phyloP scores from a whole-genome alignment of 2,329 filamentous ascomycete species.

The Lachnellula hyalina region DNA sequence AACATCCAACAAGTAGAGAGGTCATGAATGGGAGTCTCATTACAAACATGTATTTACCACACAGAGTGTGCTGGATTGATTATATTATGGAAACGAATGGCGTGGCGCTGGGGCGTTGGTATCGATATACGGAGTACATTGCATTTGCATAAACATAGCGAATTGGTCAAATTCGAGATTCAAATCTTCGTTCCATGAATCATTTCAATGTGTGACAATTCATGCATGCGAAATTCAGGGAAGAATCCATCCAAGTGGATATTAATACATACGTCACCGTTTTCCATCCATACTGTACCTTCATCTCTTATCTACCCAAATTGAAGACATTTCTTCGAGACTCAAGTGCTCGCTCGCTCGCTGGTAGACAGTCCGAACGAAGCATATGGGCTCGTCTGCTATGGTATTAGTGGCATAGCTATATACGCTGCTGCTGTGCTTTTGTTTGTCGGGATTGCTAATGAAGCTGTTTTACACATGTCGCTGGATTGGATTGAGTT shows the following conservation, averaged over 20 bases:
- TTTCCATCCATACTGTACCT: too few species aligned
- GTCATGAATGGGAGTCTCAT: neutral
- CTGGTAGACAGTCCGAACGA: too few species aligned
- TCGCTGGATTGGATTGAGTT: too few species aligned
- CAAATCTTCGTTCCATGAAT: neutral
- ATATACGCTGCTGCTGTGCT: too few species aligned
- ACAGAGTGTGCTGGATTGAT: neutral
- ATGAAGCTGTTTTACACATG: too few species aligned
- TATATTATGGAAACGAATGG: slow-evolving; percentile 1
- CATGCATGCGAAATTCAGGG: neutral
- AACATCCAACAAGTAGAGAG: neutral
- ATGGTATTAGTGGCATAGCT: too few species aligned
- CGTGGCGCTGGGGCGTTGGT: slow-evolving; percentile 3
- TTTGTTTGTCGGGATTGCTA: too few species aligned
- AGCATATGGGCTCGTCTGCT: too few species aligned
- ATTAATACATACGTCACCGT: too few species aligned
- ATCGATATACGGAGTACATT: neutral
- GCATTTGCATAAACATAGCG: slow-evolving; percentile 4
- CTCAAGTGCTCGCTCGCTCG: too few species aligned
- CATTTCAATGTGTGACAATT: neutral
- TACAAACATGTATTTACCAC: neutral
- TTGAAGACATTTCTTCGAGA: too few species aligned
- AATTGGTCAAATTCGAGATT: neutral
- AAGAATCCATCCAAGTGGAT: neutral
- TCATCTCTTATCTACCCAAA: too few species aligned